Percentiles rank a stretch among this genome's conserved stretches.
Evolutionary conservation across 306 rosid genomes (phyloP).

Genomic region (Gynostemma pentaphyllum): DNA sequence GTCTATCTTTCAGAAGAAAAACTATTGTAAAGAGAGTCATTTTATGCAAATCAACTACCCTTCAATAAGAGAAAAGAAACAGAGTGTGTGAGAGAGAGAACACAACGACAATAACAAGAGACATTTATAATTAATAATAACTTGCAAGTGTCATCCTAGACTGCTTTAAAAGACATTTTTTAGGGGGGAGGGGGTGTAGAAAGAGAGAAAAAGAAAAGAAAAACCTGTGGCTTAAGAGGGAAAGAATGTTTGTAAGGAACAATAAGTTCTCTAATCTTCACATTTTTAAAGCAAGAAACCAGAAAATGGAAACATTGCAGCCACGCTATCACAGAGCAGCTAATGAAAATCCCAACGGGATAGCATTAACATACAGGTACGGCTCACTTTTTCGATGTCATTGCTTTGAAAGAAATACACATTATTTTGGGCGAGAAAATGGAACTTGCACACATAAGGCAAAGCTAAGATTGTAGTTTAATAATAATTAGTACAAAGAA

Average conservation of each 20-base stretch:
- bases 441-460: not conserved
- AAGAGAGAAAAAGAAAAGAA: not conserved
- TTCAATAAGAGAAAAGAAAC: not conserved
- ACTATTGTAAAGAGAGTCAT: not conserved
- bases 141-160: not conserved
- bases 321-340: not conserved
- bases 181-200: too few species aligned
- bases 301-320: not conserved
- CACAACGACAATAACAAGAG: not conserved
- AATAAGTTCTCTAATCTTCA: not conserved
- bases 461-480: not conserved
- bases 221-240: not conserved
- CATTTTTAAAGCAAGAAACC: not conserved
- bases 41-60: not conserved
- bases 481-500: not conserved
- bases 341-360: not conserved
- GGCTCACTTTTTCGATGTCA: not conserved
- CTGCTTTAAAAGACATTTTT: too few species aligned
- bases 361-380: not conserved
- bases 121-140: not conserved
- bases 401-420: not conserved
- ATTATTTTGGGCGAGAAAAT: not conserved
- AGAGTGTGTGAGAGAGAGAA: too few species aligned
- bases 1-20: conserved; percentile 9
- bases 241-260: not conserved